Evolutionary conservation across 2,329 filamentous ascomycete genomes (phyloP).

Genomic region (Sclerotinia spermophila): DNA sequence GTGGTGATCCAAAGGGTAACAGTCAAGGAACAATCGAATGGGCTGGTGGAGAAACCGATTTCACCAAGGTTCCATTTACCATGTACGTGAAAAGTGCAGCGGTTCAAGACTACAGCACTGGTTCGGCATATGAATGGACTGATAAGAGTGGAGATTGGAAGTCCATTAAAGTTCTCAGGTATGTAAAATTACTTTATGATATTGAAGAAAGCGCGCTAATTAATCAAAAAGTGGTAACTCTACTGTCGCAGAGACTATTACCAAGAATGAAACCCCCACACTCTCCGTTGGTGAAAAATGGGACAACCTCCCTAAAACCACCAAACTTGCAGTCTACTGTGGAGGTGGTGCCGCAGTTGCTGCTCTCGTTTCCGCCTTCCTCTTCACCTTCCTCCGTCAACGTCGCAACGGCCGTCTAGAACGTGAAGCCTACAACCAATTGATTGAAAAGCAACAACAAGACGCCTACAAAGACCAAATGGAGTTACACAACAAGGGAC

Average conservation of each 20-base stretch:
- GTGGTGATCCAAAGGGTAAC: constrained; percentile 52
- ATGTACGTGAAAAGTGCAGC: constrained; percentile 68
- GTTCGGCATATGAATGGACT: constrained; percentile 60
- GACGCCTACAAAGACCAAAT: constrained; percentile 32
- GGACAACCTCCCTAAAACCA: constrained; percentile 46
- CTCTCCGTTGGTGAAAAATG: constrained; percentile 52
- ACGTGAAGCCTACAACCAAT: constrained; percentile 41
- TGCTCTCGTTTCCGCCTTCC: constrained; percentile 41
- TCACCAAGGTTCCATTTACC: constrained; percentile 60
- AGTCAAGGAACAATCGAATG: constrained; percentile 59
- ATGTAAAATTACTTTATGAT: constrained; percentile 37
- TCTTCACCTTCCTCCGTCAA: constrained; percentile 55
- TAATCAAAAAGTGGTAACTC: constrained; percentile 51
- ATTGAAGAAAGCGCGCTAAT: constrained; percentile 24
- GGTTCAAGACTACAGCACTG: constrained; percentile 56
- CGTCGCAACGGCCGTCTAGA: constrained; percentile 51
- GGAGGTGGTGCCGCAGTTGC: constrained; percentile 46
- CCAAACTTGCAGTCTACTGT: constrained; percentile 54
- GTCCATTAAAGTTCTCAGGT: constrained; percentile 58
- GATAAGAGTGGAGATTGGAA: constrained; percentile 59
- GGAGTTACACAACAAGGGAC: constrained; percentile 33
- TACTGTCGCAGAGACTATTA: constrained; percentile 47
- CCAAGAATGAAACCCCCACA: constrained; percentile 32
- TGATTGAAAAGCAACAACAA: constrained; percentile 34
- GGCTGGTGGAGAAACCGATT: constrained; percentile 69